A percentile compares a stretch with the other conserved stretches of the same genome.
These are phyloP conservation scores for Candida cerambycidarum DNA, from an alignment of 805 yeast species.

Conservation along the genomic window DNA sequence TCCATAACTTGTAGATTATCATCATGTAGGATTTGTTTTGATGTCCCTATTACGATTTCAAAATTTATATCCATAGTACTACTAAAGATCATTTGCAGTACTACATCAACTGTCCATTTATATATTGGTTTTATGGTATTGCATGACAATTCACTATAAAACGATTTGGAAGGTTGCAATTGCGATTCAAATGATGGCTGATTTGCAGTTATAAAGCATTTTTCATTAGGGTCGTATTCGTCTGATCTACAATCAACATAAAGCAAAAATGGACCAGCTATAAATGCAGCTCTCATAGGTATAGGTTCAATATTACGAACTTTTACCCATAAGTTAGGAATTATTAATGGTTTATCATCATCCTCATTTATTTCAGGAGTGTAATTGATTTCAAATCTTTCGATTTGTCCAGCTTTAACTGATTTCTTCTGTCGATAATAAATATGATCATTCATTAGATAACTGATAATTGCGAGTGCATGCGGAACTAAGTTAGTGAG, in stretches of 20 bases:
- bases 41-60: constrained; percentile 56
- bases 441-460: constrained; percentile 13
- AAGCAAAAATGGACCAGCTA: constrained; percentile 85
- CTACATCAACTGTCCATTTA: constrained; percentile 77
- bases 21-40: constrained; percentile 36
- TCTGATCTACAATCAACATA: constrained; percentile 78
- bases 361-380: constrained; percentile 26
- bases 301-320: constrained; percentile 72
- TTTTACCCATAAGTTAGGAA: constrained; percentile 45
- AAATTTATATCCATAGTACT: constrained; percentile 67
- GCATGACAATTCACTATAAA: constrained; percentile 58
- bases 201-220: constrained; percentile 68
- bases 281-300: constrained; percentile 74
- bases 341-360: constrained; percentile 4
- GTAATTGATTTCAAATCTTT: constrained; percentile 54
- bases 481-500: neutral
- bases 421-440: constrained; percentile 40
- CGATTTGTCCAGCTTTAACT: constrained; percentile 59
- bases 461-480: neutral
- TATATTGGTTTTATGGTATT: constrained; percentile 60
- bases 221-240: constrained; percentile 55
- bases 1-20: constrained; percentile 21
- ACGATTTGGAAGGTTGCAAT: constrained; percentile 64
- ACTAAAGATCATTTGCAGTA: constrained; percentile 76
- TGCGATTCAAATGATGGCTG: constrained; percentile 77